phyloP scores from a whole-genome alignment of 2,329 filamentous ascomycete species.

The Colletotrichum tropicale region DNA sequence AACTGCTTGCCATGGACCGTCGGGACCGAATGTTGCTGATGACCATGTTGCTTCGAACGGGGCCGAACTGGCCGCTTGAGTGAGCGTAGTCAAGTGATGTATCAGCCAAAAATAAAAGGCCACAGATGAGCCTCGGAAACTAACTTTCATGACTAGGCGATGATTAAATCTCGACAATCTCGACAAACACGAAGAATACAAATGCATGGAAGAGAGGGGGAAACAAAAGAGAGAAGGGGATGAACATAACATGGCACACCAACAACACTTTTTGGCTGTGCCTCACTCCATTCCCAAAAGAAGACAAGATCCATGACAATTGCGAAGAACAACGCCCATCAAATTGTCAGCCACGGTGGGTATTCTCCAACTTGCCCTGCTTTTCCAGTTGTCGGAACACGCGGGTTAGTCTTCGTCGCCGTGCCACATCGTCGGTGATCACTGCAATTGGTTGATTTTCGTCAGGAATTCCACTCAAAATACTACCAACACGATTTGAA shows the following conservation, averaged over 20 bases:
- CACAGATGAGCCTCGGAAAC: background rate
- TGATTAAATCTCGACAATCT: too few relatives aligned
- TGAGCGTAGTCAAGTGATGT: background rate
- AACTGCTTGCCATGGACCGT: conserved; percentile 38
- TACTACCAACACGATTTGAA: background rate
- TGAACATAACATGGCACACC: background rate
- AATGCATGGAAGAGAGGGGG: background rate
- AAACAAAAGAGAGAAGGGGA: background rate
- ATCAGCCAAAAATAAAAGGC: background rate
- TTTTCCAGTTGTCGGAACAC: background rate
- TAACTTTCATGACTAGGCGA: background rate
- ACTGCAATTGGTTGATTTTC: background rate
- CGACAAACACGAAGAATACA: background rate
- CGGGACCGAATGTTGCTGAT: conserved; percentile 31
- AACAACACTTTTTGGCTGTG: background rate
- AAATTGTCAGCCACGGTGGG: background rate
- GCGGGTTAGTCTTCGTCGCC: background rate
- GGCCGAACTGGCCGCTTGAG: background rate
- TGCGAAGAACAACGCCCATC: background rate
- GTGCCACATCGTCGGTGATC: background rate
- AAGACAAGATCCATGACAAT: background rate
- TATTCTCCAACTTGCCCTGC: background rate
- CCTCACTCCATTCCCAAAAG: background rate
- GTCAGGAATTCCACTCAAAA: background rate
- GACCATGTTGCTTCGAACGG: conserved; percentile 31